These are phyloP conservation scores for Coleophoma eucalyptorum DNA, from an alignment of 2,329 filamentous ascomycete genomes.

Conservation along the genomic window DNA sequence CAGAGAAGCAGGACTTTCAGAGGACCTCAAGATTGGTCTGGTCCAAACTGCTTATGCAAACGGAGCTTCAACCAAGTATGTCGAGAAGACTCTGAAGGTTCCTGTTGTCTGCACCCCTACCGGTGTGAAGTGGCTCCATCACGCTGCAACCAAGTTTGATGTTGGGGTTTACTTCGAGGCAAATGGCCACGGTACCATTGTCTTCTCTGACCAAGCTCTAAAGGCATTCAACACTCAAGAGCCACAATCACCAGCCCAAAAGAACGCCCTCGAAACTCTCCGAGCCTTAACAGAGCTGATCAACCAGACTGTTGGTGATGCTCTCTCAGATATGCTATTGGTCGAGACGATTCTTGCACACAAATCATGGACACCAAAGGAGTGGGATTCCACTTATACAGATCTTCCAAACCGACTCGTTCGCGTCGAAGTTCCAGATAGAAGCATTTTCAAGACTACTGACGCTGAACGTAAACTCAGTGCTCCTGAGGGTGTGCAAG, in stretches of 20 bases:
- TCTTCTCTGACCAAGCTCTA: conserved; percentile 84
- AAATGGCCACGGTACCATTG: conserved; percentile 94
- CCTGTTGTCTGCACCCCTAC: conserved; percentile 92
- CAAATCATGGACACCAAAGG: conserved; percentile 84
- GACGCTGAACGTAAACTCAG: conserved; percentile 88
- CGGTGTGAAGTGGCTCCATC: conserved; percentile 95
- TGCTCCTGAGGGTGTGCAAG: conserved; percentile 74
- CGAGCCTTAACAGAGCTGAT: conserved; percentile 83
- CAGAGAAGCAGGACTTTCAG: conserved; percentile 71
- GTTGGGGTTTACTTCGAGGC: conserved; percentile 98
- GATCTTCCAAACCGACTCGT: conserved; percentile 96
- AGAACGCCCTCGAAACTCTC: conserved; percentile 82
- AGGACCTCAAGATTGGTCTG: conserved; percentile 85
- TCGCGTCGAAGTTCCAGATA: conserved; percentile 83
- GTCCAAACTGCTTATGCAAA: conserved; percentile 98
- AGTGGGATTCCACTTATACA: conserved; percentile 90
- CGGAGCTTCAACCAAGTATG: conserved; percentile 88
- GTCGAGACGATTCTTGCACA: conserved; percentile 95
- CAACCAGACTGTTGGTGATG: conserved; percentile 97
- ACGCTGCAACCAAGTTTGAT: conserved; percentile 92
- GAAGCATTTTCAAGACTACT: conserved; percentile 84
- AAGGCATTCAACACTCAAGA: conserved; percentile 74
- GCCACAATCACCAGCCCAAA: conserved; percentile 87
- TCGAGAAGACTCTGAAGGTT: conserved; percentile 81
- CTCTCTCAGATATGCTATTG: conserved; percentile 90